These are phyloP conservation scores for Epichloe sibirici DNA, from an alignment of 2,329 filamentous ascomycete genomes.

Conservation along the genomic window DNA sequence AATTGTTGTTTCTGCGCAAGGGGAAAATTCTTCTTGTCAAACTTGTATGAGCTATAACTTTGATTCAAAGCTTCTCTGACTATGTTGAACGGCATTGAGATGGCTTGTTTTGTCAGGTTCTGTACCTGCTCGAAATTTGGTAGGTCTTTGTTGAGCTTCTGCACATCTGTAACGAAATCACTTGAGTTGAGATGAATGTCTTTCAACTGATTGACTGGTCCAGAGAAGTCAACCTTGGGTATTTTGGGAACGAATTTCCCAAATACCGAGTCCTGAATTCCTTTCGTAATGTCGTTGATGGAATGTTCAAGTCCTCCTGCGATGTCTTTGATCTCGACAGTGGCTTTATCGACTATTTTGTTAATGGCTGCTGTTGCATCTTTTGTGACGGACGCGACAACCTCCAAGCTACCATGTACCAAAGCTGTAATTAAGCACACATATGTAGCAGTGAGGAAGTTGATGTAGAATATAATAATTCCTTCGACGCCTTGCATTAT, in stretches of 20 bases:
- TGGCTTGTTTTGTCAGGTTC: constrained; percentile 64
- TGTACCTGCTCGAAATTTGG: constrained; percentile 76
- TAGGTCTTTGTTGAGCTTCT: constrained; percentile 63
- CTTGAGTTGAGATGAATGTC: constrained; percentile 55
- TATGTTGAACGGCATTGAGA: constrained; percentile 69
- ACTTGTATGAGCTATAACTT: constrained; percentile 59
- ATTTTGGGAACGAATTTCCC: constrained; percentile 34
- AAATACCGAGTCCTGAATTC: constrained; percentile 33
- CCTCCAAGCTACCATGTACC: constrained; percentile 65
- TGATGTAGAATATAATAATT: constrained; percentile 84
- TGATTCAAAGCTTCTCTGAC: constrained; percentile 63
- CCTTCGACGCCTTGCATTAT: constrained; percentile 74
- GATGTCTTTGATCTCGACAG: constrained; percentile 45
- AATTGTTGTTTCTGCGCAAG: constrained; percentile 72
- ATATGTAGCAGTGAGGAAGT: constrained; percentile 82
- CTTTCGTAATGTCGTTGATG: constrained; percentile 36
- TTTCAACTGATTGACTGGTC: constrained; percentile 53
- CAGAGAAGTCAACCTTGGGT: constrained; percentile 50
- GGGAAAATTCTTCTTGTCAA: constrained; percentile 68
- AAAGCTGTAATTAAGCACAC: constrained; percentile 79
- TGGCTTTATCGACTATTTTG: constrained; percentile 40
- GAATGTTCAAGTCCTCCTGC: constrained; percentile 35
- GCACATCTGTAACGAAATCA: constrained; percentile 55
- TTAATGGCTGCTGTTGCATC: constrained; percentile 39
- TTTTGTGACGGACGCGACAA: constrained; percentile 42